A percentile compares a stretch with the other conserved stretches of the same genome.
Conservation (phyloP, 257 asterid genomes). For the Coffea eugenioides region DNA sequence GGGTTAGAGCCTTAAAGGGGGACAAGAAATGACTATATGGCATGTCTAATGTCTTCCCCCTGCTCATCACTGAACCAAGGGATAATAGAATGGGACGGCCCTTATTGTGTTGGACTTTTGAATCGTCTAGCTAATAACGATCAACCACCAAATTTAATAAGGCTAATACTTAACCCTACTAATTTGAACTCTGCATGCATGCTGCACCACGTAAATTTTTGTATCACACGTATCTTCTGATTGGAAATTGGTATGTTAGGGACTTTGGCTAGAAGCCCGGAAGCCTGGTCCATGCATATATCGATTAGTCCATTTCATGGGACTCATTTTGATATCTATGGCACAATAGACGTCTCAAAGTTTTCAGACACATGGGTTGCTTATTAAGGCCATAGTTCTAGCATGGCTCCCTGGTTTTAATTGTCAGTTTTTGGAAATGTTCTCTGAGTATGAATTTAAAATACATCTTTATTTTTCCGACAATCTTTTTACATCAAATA, state of each 20-base stretch:
- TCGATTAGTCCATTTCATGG: background rate
- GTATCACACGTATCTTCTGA: background rate
- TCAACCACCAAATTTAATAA: constrained; percentile 11
- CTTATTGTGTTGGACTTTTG: background rate
- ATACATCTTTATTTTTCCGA: too few species aligned
- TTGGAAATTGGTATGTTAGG: background rate
- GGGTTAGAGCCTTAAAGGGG: background rate
- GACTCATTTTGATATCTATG: background rate
- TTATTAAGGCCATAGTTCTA: too few species aligned
- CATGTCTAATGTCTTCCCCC: background rate
- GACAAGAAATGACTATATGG: background rate
- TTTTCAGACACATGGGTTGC: too few species aligned
- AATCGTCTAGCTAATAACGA: background rate
- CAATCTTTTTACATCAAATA: too few species aligned
- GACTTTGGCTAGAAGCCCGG: too few species aligned
- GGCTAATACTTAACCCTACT: background rate
- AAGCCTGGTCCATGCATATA: too few species aligned
- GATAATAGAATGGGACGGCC: constrained; percentile 13
- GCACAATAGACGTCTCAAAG: too few species aligned
- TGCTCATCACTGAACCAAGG: background rate
- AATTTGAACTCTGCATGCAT: background rate
- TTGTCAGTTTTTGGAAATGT: too few species aligned
- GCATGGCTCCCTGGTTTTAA: too few species aligned
- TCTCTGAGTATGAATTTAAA: too few species aligned
- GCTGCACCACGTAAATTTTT: background rate